These are phyloP conservation scores for Candida easanensis DNA, from an alignment of 805 yeast species.

Conservation along the genomic window DNA sequence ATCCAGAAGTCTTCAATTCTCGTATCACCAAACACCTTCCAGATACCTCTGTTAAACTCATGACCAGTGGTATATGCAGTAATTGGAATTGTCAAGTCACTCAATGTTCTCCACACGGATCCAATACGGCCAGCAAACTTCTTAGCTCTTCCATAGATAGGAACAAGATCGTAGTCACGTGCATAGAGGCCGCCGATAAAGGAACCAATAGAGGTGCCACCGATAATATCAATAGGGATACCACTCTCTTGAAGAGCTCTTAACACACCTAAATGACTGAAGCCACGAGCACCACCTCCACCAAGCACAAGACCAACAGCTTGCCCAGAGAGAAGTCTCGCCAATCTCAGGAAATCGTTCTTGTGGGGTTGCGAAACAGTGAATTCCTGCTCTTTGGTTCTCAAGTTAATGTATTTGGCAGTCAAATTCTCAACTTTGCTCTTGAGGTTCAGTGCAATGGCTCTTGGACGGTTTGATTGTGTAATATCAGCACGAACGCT, in stretches of 20 bases:
- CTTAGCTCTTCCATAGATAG: constrained; percentile 86
- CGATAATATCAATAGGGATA: constrained; percentile 88
- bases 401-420: constrained; percentile 25
- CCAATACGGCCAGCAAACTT: constrained; percentile 80
- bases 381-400: constrained; percentile 16
- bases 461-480: constrained; percentile 16
- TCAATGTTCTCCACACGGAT: constrained; percentile 77
- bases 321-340: constrained; percentile 85
- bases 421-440: constrained; percentile 36
- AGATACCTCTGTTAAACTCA: constrained; percentile 94
- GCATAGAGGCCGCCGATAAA: constrained; percentile 96
- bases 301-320: constrained; percentile 94
- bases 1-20: constrained; percentile 97
- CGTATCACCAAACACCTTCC: constrained; percentile 91
- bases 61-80: constrained; percentile 97
- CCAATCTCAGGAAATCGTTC: constrained; percentile 85
- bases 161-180: constrained; percentile 84
- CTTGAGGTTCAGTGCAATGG: constrained; percentile 28
- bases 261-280: constrained; percentile 89
- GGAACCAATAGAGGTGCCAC: constrained; percentile 96
- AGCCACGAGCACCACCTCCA: constrained; percentile 97
- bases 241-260: constrained; percentile 88
- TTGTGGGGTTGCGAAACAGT: constrained; percentile 52
- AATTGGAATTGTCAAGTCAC: constrained; percentile 89
- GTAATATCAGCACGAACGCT: neutral